phyloP scores from a whole-genome alignment of 257 asterid species.

The Fraxinus quadrangulata region DNA sequence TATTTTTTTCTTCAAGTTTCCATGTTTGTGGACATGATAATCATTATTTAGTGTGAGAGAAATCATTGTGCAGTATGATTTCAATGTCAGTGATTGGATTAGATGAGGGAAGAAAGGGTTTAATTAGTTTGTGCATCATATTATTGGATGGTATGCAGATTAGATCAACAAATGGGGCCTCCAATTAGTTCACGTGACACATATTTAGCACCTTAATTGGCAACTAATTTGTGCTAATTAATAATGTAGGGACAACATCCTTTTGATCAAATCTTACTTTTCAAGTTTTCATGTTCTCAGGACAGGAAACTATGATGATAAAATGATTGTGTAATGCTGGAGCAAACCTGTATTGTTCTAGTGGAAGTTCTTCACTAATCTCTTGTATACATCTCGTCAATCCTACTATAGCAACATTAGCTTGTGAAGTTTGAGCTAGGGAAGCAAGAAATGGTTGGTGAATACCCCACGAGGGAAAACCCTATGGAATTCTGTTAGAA shows the following conservation, averaged over 20 bases:
- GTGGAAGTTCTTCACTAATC: too few relatives aligned
- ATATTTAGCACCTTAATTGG: neutral
- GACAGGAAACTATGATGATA: neutral
- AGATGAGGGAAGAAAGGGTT: neutral
- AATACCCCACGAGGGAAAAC: too few relatives aligned
- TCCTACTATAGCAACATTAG: too few relatives aligned
- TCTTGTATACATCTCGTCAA: too few relatives aligned
- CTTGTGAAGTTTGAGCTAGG: too few relatives aligned
- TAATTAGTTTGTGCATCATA: neutral
- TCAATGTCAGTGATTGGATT: neutral
- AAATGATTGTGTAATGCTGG: neutral
- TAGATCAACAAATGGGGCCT: neutral
- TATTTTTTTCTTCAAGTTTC: slow-evolving; percentile 18
- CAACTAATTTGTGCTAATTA: neutral
- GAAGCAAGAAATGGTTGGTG: too few relatives aligned
- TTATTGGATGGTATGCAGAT: slow-evolving; percentile 1
- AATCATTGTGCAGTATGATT: neutral
- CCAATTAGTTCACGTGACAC: neutral
- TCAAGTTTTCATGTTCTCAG: neutral
- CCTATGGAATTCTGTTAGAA: too few relatives aligned
- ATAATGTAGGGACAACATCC: neutral
- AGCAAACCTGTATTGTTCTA: neutral
- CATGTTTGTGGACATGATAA: neutral
- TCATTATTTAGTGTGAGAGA: neutral
- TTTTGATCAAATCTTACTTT: neutral